Evolutionary conservation across 2,329 filamentous ascomycete species (phyloP).

Genomic region (Cladosporium sp.): DNA sequence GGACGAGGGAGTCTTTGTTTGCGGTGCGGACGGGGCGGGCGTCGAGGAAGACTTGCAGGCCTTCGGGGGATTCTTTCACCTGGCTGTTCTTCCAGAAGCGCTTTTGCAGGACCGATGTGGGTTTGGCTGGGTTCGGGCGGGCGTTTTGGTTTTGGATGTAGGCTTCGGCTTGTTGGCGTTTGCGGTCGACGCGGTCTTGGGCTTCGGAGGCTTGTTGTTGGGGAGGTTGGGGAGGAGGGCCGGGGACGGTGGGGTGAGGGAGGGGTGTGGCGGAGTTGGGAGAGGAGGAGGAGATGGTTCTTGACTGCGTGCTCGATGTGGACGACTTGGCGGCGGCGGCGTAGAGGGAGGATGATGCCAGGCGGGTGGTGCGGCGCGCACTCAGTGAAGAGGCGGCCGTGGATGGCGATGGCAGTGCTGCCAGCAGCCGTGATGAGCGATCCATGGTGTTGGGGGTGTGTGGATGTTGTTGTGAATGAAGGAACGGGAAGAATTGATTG

Average conservation of each 20-base stretch:
- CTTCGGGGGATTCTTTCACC: conserved; percentile 60
- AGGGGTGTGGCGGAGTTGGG: conserved; percentile 50
- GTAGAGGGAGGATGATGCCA: conserved; percentile 14
- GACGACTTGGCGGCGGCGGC: neutral
- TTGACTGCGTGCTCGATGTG: conserved; percentile 17
- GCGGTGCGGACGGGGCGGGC: conserved; percentile 70
- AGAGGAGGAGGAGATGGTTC: conserved; percentile 39
- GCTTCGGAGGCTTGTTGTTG: conserved; percentile 45
- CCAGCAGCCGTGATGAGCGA: conserved; percentile 4
- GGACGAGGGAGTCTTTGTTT: conserved; percentile 63
- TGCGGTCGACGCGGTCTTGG: conserved; percentile 44
- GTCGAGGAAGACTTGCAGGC: conserved; percentile 69
- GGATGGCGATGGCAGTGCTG: conserved; percentile 18
- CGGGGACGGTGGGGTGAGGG: conserved; percentile 53
- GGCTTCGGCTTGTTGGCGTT: conserved; percentile 47
- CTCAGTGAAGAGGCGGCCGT: conserved; percentile 31
- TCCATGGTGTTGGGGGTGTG: neutral
- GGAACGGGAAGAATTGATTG: neutral
- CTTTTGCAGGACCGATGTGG: conserved; percentile 53
- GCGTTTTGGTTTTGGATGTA: conserved; percentile 43
- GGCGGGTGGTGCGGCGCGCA: conserved; percentile 20
- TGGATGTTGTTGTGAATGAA: neutral
- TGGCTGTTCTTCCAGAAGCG: conserved; percentile 86
- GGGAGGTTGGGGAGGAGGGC: conserved; percentile 56
- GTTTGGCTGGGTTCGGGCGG: conserved; percentile 40